Percentiles rank a stretch among this genome's conserved stretches.
Evolutionary conservation across 108 stramenopile species (phyloP).

Genomic region (Fragilariopsis cylindrus): DNA sequence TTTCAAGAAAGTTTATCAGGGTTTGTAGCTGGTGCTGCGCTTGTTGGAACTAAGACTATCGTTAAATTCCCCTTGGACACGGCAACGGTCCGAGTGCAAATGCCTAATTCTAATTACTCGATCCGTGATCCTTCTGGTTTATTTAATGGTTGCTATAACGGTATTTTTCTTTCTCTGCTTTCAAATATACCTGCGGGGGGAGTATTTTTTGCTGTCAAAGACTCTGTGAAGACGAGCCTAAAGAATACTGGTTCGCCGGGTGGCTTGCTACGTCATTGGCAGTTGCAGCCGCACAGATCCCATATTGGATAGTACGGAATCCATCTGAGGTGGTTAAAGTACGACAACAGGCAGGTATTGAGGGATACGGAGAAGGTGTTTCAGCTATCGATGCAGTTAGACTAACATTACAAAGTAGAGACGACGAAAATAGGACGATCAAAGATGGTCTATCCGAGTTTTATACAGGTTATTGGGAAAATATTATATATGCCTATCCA

Average conservation of each 20-base stretch:
- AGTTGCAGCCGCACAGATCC: constrained; percentile 65
- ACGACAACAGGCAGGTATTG: constrained; percentile 63
- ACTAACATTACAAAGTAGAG: constrained; percentile 20
- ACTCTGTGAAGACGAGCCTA: constrained; percentile 58
- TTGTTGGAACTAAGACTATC: constrained; percentile 65
- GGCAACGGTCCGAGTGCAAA: constrained; percentile 80
- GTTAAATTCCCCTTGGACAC: constrained; percentile 86
- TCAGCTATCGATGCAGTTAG: constrained; percentile 51
- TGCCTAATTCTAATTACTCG: constrained; percentile 68
- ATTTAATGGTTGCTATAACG: constrained; percentile 61
- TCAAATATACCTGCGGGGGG: constrained; percentile 78
- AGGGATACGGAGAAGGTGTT: constrained; percentile 55
- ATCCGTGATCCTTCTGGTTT: constrained; percentile 36
- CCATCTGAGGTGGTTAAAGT: constrained; percentile 85
- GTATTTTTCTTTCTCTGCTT: constrained; percentile 58
- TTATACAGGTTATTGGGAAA: constrained; percentile 79
- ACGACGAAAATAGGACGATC: neutral
- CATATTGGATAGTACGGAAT: constrained; percentile 83
- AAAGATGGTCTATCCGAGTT: constrained; percentile 34
- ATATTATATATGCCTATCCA: constrained; percentile 77
- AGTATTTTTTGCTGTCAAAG: constrained; percentile 82
- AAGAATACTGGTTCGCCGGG: constrained; percentile 22
- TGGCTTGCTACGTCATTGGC: constrained; percentile 66
- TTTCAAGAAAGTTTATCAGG: constrained; percentile 81
- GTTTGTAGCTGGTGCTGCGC: constrained; percentile 65